phyloP scores from a whole-genome alignment of 352 stramenopile genomes.

The Phytophthora boehmeriae region DNA sequence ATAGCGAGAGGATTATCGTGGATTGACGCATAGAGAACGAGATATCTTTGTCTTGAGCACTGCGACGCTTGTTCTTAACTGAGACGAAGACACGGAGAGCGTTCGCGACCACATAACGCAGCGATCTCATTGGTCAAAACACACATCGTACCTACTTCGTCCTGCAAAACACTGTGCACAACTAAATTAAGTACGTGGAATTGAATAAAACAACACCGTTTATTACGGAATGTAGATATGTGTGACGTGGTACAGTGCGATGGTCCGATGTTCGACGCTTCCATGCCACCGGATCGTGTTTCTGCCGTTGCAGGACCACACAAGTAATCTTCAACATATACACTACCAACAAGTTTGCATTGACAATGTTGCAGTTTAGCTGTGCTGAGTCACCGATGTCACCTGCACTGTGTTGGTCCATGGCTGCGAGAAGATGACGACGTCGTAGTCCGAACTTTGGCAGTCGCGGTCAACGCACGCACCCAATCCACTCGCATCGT shows the following conservation, averaged over 20 bases:
- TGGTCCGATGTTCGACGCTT: slow-evolving; percentile 1
- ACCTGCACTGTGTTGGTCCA: slow-evolving; percentile 47
- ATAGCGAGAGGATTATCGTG: slow-evolving; percentile 10
- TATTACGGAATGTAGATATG: background rate
- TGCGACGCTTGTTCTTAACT: slow-evolving; percentile 29
- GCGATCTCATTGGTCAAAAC: background rate
- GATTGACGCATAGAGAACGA: slow-evolving; percentile 9
- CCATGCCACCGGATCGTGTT: background rate
- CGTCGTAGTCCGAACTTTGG: slow-evolving; percentile 32
- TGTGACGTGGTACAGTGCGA: background rate
- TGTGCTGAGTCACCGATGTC: slow-evolving; percentile 33
- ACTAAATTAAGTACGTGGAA: no score
- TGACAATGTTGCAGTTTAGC: slow-evolving; percentile 13
- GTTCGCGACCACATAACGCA: background rate
- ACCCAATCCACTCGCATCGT: slow-evolving; percentile 36
- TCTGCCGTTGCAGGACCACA: no score
- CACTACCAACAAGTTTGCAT: background rate
- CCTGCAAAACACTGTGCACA: background rate
- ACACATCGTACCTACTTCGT: slow-evolving; percentile 1
- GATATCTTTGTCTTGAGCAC: slow-evolving; percentile 11
- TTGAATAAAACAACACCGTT: background rate
- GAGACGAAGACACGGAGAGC: slow-evolving; percentile 11
- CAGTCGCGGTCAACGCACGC: slow-evolving; percentile 42
- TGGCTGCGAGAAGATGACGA: slow-evolving; percentile 44
- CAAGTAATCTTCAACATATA: no score